Conservation (phyloP, 2,329 filamentous ascomycete species). For the Akanthomyces muscarius region DNA sequence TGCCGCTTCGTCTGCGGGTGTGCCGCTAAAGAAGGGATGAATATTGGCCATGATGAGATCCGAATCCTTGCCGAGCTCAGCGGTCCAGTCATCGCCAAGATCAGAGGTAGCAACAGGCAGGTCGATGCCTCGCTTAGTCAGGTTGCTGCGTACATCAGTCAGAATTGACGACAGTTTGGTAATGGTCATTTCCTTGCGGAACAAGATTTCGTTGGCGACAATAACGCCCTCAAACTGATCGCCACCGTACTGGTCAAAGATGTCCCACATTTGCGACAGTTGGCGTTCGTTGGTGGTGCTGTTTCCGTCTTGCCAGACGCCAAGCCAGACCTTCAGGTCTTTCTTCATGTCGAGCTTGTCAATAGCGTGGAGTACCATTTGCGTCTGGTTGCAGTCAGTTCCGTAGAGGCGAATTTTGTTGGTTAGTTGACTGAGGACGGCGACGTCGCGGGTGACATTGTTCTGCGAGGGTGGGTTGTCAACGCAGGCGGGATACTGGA, state of each 20-base stretch:
- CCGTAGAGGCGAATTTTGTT: conserved; percentile 87
- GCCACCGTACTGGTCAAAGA: conserved; percentile 65
- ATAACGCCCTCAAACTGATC: conserved; percentile 78
- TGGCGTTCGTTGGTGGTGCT: conserved; percentile 79
- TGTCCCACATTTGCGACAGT: conserved; percentile 75
- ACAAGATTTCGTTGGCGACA: conserved; percentile 74
- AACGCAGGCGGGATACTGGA: conserved; percentile 83
- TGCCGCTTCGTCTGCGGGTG: conserved; percentile 63
- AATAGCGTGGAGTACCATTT: conserved; percentile 86
- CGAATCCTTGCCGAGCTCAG: conserved; percentile 61
- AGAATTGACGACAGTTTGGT: conserved; percentile 62
- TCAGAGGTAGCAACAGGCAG: conserved; percentile 85
- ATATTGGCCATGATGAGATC: conserved; percentile 96
- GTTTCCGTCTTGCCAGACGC: conserved; percentile 88
- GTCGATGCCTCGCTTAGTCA: conserved; percentile 61
- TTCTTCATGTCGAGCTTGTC: conserved; percentile 66
- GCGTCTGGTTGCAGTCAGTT: conserved; percentile 95
- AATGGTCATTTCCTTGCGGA: conserved; percentile 70
- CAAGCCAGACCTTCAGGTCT: conserved; percentile 84
- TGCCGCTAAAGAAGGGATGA: conserved; percentile 90
- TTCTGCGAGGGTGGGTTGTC: conserved; percentile 80
- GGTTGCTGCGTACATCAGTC: conserved; percentile 63
- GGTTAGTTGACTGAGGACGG: conserved; percentile 84
- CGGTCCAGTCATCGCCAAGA: conserved; percentile 81
- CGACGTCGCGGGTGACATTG: conserved; percentile 87